A percentile compares a stretch with the other conserved stretches of the same genome.
phyloP scores from a whole-genome alignment of 805 yeast genomes.

The Myxozyma vanderwaltii region DNA sequence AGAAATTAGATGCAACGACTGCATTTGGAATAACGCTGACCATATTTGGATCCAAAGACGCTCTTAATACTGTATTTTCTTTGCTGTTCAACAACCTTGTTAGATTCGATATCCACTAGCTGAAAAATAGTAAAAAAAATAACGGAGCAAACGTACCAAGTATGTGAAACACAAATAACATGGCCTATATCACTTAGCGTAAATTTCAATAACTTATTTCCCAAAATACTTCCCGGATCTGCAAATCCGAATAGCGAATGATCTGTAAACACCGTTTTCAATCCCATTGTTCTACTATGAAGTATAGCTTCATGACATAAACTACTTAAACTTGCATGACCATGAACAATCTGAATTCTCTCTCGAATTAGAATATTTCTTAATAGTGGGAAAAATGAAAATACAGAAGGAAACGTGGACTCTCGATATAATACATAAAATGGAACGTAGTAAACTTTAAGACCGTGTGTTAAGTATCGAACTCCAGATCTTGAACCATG shows the following conservation, averaged over 20 bases:
- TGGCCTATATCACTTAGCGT: constrained; percentile 85
- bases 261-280: constrained; percentile 89
- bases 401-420: constrained; percentile 85
- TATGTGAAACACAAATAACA: constrained; percentile 94
- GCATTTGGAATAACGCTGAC: constrained; percentile 97
- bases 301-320: constrained; percentile 86
- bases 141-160: constrained; percentile 46
- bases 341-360: constrained; percentile 83
- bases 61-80: constrained; percentile 90
- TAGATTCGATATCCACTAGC: background rate
- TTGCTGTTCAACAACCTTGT: constrained; percentile 50
- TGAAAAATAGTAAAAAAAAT: no score
- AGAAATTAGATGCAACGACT: constrained; percentile 81
- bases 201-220: constrained; percentile 83
- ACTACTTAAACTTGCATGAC: constrained; percentile 88
- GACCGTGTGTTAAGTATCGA: constrained; percentile 80
- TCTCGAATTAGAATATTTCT: constrained; percentile 86
- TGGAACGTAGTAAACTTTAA: constrained; percentile 91
- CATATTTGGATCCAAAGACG: constrained; percentile 70
- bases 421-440: constrained; percentile 77
- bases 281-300: constrained; percentile 93
- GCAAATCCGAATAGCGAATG: constrained; percentile 95
- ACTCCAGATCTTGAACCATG: constrained; percentile 83
- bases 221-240: constrained; percentile 76
- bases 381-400: constrained; percentile 80